Evolutionary conservation across 106 monocot species (phyloP).

Genomic region (Agapanthus africanus): DNA sequence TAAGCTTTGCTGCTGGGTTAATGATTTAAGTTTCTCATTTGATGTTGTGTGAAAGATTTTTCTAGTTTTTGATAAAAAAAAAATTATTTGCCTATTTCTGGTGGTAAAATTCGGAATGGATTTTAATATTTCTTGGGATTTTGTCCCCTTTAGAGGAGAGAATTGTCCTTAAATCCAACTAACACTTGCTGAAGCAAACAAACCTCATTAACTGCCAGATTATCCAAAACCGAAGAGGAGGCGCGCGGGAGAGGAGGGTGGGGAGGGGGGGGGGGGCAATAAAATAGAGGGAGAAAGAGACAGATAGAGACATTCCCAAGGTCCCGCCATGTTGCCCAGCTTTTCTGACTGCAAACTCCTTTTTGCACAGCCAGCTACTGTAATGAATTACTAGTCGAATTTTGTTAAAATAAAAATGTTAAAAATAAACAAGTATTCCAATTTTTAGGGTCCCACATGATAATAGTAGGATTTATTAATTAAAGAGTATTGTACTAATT

Average conservation of each 20-base stretch:
- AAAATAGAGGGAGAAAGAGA: neutral
- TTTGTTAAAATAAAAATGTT: no score
- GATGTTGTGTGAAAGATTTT: no score
- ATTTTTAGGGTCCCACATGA: neutral
- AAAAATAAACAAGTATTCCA: neutral
- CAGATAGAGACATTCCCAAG: constrained; percentile 10
- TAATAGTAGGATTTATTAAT: neutral
- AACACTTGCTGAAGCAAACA: neutral
- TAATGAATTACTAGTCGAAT: no score
- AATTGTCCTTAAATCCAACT: constrained; percentile 1
- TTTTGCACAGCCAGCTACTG: neutral
- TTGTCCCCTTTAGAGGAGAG: neutral
- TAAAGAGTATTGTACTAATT: neutral
- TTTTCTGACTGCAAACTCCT: constrained; percentile 3
- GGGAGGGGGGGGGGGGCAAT: neutral
- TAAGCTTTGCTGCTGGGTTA: no score
- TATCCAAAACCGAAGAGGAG: neutral
- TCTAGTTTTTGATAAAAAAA: no score
- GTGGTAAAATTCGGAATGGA: no score
- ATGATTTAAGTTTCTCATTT: no score
- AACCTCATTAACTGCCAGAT: neutral
- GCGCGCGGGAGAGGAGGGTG: neutral
- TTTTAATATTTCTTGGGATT: neutral
- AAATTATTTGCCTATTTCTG: no score
- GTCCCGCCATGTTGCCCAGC: constrained; percentile 4